phyloP scores from a whole-genome alignment of 2,329 filamentous ascomycete species.

The Cercospora sp. region DNA sequence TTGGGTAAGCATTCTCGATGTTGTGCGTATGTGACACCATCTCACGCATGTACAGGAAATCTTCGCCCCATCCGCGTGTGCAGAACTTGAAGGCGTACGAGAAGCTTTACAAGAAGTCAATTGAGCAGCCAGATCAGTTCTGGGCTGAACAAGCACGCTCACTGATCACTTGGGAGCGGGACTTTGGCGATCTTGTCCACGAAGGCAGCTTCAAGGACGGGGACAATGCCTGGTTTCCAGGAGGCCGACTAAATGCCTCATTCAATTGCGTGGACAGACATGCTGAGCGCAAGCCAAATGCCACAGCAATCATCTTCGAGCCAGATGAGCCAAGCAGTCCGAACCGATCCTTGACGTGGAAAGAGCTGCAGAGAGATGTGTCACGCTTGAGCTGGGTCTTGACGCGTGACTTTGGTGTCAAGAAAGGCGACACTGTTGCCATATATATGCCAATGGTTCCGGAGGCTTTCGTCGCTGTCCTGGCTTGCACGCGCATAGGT shows the following conservation, averaged over 20 bases:
- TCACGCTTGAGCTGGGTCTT: not conserved
- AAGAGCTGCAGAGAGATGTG: not conserved
- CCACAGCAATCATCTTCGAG: not conserved
- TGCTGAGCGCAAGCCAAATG: constrained; percentile 33
- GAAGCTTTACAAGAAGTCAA: constrained; percentile 70
- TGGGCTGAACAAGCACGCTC: constrained; percentile 82
- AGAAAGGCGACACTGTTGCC: not conserved
- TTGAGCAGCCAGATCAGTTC: constrained; percentile 81
- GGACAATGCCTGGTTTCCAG: constrained; percentile 40
- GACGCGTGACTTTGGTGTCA: not conserved
- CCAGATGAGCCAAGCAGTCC: not conserved
- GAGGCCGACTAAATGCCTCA: not conserved
- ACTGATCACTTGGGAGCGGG: constrained; percentile 79
- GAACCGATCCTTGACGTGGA: not conserved
- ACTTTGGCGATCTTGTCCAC: constrained; percentile 93
- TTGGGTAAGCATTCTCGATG: not conserved
- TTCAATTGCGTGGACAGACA: not conserved
- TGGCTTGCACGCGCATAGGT: constrained; percentile 86
- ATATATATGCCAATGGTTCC: constrained; percentile 82
- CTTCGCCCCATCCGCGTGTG: not conserved
- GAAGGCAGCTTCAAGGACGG: constrained; percentile 75
- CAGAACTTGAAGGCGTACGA: not conserved
- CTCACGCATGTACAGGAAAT: not conserved
- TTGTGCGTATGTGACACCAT: not conserved
- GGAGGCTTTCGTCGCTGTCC: constrained; percentile 82